Percentiles rank a stretch among this genome's conserved stretches.
Conservation (phyloP, 352 stramenopile species). For the Pythium angustatum region DNA sequence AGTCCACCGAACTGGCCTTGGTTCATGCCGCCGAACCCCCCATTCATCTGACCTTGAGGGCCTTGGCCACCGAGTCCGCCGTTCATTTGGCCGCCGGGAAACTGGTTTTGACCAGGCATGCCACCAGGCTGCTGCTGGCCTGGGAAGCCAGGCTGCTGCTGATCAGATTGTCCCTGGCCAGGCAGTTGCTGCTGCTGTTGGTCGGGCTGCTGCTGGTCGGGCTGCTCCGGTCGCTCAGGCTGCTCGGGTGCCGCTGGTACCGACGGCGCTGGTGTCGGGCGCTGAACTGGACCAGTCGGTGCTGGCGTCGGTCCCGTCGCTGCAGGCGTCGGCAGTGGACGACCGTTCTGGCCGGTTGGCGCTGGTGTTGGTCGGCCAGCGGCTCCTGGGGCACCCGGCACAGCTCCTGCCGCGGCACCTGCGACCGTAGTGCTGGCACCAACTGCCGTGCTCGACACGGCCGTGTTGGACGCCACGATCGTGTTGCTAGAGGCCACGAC, state of each 20-base stretch:
- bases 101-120: neutral
- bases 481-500: conserved; percentile 1
- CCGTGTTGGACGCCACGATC: neutral
- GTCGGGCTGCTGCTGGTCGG: neutral
- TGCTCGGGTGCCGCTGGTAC: neutral
- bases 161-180: neutral
- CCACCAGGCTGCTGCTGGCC: neutral
- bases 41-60: neutral
- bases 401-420: neutral
- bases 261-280: neutral
- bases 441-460: conserved; percentile 1
- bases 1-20: neutral
- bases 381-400: too few species aligned
- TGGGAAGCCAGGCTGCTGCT: too few species aligned
- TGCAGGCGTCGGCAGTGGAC: too few species aligned
- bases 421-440: neutral
- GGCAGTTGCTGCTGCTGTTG: conserved; percentile 1
- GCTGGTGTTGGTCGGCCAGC: too few species aligned
- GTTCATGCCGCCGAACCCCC: neutral
- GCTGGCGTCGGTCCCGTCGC: neutral
- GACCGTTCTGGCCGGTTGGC: too few species aligned
- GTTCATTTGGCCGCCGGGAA: neutral
- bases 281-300: neutral
- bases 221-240: conserved; percentile 3
- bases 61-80: neutral